Conservation (phyloP, 371 early-diverging fungal species). For the Mucor indicus region DNA sequence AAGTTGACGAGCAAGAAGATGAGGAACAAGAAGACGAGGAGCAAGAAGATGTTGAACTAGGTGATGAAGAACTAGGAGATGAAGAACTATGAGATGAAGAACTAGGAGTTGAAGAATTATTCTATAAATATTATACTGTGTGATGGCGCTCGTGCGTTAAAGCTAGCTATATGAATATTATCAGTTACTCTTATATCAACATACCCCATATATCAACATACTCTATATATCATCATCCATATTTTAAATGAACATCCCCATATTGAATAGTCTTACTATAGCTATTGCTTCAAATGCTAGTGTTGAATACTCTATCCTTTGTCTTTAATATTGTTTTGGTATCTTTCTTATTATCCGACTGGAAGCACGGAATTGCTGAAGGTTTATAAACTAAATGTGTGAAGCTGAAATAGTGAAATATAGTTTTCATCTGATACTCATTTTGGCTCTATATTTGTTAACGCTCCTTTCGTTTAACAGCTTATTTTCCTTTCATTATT, state of each 20-base stretch:
- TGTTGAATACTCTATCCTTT: conserved; percentile 6
- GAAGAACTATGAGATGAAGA: too few relatives aligned
- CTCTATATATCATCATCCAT: conserved; percentile 4
- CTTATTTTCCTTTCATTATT: conserved; percentile 3
- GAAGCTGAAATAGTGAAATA: conserved; percentile 1
- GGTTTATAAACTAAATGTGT: conserved; percentile 2
- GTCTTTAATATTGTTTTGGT: conserved; percentile 3
- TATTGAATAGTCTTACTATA: conserved; percentile 8
- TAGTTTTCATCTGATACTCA: conserved; percentile 2
- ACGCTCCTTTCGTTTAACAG: conserved; percentile 1
- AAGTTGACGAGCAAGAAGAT: conserved; percentile 2
- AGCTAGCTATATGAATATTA: conserved; percentile 4
- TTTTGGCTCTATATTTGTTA: conserved; percentile 1
- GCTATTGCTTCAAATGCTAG: conserved; percentile 6
- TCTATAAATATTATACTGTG: not conserved
- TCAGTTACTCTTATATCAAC: conserved; percentile 4
- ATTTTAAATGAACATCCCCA: conserved; percentile 1
- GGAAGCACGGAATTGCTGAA: conserved; percentile 4
- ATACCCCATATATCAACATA: too few relatives aligned
- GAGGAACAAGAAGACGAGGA: not conserved
- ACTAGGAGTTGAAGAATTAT: not conserved
- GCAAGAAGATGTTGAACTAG: not conserved
- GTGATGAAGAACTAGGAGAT: too few relatives aligned
- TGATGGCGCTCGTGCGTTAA: not conserved
- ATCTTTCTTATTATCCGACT: not conserved